phyloP scores from a whole-genome alignment of 1,139 yeast genomes.

The Zhuliangozyma parablackwelliae region DNA sequence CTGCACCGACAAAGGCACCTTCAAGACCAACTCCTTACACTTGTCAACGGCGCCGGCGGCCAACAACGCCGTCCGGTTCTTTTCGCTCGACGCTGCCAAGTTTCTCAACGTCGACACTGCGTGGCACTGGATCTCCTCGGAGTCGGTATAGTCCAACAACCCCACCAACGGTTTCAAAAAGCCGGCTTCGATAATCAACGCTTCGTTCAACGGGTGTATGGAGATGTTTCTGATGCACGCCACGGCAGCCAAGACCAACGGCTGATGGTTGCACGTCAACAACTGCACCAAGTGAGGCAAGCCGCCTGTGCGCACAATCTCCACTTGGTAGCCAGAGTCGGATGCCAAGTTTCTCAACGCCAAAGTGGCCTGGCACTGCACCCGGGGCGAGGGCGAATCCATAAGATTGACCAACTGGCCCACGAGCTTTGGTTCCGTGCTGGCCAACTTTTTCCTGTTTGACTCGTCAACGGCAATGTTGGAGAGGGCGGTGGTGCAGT shows the following conservation, averaged over 20 bases:
- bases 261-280: constrained; percentile 85
- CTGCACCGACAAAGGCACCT: constrained; percentile 84
- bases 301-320: constrained; percentile 93
- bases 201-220: constrained; percentile 94
- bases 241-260: constrained; percentile 90
- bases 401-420: constrained; percentile 81
- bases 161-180: constrained; percentile 86
- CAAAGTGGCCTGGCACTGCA: constrained; percentile 96
- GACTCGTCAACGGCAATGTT: constrained; percentile 95
- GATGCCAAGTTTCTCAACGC: constrained; percentile 94
- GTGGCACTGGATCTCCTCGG: constrained; percentile 96
- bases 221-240: constrained; percentile 97
- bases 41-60: constrained; percentile 96
- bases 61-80: constrained; percentile 84
- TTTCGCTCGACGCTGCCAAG: constrained; percentile 91
- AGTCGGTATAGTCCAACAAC: constrained; percentile 77
- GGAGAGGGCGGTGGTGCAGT: constrained; percentile 94
- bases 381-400: constrained; percentile 91
- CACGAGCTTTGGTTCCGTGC: constrained; percentile 92
- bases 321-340: constrained; percentile 89
- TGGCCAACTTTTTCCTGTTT: constrained; percentile 82
- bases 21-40: constrained; percentile 81
- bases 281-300: constrained; percentile 86
- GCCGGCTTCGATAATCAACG: constrained; percentile 92
- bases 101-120: constrained; percentile 94